Evolutionary conservation across 441 rosid species (phyloP), one percentile per base, ranked within the genome.

Genomic region (Adansonia grandidieri): DNA sequence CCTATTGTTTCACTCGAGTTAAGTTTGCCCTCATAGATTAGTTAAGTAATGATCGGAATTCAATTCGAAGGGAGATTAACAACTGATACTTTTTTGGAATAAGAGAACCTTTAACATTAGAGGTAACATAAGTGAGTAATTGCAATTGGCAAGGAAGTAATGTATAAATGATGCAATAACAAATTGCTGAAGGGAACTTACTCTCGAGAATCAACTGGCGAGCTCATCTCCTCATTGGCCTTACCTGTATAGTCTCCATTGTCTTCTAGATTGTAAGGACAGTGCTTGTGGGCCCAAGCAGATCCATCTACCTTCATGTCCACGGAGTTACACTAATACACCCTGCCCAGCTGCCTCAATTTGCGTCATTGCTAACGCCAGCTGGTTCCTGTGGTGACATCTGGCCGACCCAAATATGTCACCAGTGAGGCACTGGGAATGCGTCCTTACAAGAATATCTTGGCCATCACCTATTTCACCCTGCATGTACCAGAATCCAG

Each of bases 381-480:
- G 74, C 17, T 88, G 89, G 74, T 85, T 84, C 3, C 90, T 88
- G 54, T 91, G 87, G 54, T 77, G 86, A 53, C 88, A 87, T 80
- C 88, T 80, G 20, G 86, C 86, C 5, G 90, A 89, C 42, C 94
- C 94, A 40, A 91, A 89, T 80, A 88, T 89, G 79, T 91, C 92
- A 20, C 91, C 91, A 1, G 92, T 84, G 42, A 89, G 84, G 83
- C 92, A 88, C 28, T 90, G 91, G 0, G 91, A 85, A 54, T 88
- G 90, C 24, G 89, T 92, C 80, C 92, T 87, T 82, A 91, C 94
- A 17, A 89, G 88, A 73, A 91, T 79, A 76, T 87, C 85, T n/a
- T 82, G 85, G 51, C 91, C 91, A 82, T 89, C 90, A 15, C 80
- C 86, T 1, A 88, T 78, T 10, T 91, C 91, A 56, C 90, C 91